Evolutionary conservation across 441 rosid genomes (phyloP), one percentile per base, ranked within the genome.

Genomic region (Euphorbia schlechtendalii): DNA sequence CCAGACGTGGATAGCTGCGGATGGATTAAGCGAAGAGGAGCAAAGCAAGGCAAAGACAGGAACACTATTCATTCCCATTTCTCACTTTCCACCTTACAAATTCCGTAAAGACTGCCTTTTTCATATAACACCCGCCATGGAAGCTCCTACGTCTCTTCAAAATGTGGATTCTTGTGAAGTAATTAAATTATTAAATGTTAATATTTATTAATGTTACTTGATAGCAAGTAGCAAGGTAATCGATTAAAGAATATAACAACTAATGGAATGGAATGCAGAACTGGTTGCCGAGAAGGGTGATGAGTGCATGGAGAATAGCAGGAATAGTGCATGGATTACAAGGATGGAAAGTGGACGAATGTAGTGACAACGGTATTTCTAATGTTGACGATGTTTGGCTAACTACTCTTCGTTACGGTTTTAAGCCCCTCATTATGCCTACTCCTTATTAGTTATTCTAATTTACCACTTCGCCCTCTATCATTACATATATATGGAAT

Each of bases 271-370:
- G 25, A 53, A 25, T n/a, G 54, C 74, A 87, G 86, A 85, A 87
- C 60, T 89, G 90, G 96, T 43, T 85, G 77, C 85, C 85, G 45
- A 83, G 88, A 72, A 84, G 88, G 63, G 92, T 84, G 78, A 84
- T 89, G 83, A 89, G 90, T 53, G 86, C 86, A n/a, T 82, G 90
- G 88, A 72, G 84, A 7, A 61, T 72, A 30, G 89, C 82, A 15
- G 86, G 91, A 22, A 75, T 85, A 63, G 80, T 89, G 71, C 96
- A 89, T 69, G 86, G 78, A 0, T 27, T 87, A 17, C 89, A 89
- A 73, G 88, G 76, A 56, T 81, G 88, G 89, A 56, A 76, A 12
- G 82, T 72, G 58, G 70, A 85, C 45, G 91, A 89, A 65, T 82
- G 82, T 34, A 90, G 96, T 3, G 13, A 67, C 70, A 65, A 64